Evolutionary conservation across 1,284 basidiomycete species (phyloP).

Genomic region (Sporisorium reilianum): DNA sequence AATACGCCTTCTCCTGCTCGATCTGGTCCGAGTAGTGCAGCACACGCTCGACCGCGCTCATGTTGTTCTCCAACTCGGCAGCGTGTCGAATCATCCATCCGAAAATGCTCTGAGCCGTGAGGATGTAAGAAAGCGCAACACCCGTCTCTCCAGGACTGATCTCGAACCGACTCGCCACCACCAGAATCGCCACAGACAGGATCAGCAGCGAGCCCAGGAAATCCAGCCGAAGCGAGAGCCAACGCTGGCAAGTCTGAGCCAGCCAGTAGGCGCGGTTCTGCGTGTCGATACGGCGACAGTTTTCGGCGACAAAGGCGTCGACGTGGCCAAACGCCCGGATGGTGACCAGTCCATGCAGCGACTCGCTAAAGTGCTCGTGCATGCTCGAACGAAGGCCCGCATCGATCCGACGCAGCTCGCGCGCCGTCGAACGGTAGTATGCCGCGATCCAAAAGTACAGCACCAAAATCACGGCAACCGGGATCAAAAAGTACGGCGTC

Average conservation of each 20-base stretch:
- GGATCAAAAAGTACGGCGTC: slow-evolving; percentile 81
- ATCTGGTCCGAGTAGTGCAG: slow-evolving; percentile 78
- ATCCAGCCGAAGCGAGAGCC: slow-evolving; percentile 79
- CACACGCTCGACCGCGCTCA: slow-evolving; percentile 82
- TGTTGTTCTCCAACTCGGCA: slow-evolving; percentile 69
- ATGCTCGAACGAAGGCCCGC: slow-evolving; percentile 43
- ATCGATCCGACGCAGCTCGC: slow-evolving; percentile 42
- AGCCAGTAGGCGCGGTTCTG: slow-evolving; percentile 55
- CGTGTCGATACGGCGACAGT: slow-evolving; percentile 34
- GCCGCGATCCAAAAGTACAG: slow-evolving; percentile 68
- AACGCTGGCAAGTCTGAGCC: slow-evolving; percentile 46
- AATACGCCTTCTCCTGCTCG: slow-evolving; percentile 29
- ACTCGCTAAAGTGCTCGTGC: slow-evolving; percentile 53
- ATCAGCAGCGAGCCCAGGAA: slow-evolving; percentile 81
- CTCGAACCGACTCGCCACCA: slow-evolving; percentile 79
- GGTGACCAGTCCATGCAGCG: slow-evolving; percentile 40
- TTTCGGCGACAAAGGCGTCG: slow-evolving; percentile 29
- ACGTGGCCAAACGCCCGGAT: slow-evolving; percentile 43
- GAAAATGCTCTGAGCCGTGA: slow-evolving; percentile 77
- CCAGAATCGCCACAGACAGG: slow-evolving; percentile 77
- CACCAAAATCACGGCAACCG: slow-evolving; percentile 76
- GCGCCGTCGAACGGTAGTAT: slow-evolving; percentile 38
- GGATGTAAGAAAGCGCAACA: slow-evolving; percentile 79
- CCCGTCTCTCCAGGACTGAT: slow-evolving; percentile 85
- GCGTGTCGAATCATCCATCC: slow-evolving; percentile 84